phyloP scores from a whole-genome alignment of 140 eudicot species.

The Senecio squalidus region DNA sequence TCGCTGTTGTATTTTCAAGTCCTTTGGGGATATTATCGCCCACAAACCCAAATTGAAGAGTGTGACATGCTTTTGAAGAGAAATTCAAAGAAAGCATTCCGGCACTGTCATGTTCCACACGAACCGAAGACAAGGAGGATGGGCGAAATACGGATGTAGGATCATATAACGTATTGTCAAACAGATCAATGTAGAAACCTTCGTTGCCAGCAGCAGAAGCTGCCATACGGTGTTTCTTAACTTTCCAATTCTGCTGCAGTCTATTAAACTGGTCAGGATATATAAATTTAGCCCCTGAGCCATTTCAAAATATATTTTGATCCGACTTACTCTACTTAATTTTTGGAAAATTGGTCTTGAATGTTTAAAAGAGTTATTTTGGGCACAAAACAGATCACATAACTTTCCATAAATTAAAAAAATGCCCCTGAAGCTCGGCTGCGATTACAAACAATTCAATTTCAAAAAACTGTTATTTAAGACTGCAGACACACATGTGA shows the following conservation, averaged over 20 bases:
- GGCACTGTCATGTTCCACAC: slow-evolving; percentile 76
- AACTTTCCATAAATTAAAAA: neutral
- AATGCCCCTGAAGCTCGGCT: neutral
- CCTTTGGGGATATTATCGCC: slow-evolving; percentile 24
- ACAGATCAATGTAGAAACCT: slow-evolving; percentile 84
- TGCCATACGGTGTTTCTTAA: slow-evolving; percentile 74
- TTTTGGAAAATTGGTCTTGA: neutral
- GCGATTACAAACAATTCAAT: neutral
- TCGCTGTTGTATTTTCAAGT: slow-evolving; percentile 19
- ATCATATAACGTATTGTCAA: slow-evolving; percentile 67
- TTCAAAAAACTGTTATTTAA: neutral
- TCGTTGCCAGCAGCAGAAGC: slow-evolving; percentile 86
- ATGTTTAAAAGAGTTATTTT: neutral
- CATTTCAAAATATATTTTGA: too few species aligned
- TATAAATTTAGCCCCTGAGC: too few species aligned
- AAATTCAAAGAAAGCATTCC: slow-evolving; percentile 90
- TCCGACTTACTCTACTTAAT: too few species aligned
- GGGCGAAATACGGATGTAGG: slow-evolving; percentile 55
- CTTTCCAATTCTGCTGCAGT: slow-evolving; percentile 97
- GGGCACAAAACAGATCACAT: neutral
- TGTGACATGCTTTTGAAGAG: slow-evolving; percentile 54
- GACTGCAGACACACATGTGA: neutral
- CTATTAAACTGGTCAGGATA: slow-evolving; percentile 41
- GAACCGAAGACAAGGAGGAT: slow-evolving; percentile 56
- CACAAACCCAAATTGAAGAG: slow-evolving; percentile 78